Conservation (phyloP, 192 early-diverging fungal genomes). For the Coemansia sp. region DNA sequence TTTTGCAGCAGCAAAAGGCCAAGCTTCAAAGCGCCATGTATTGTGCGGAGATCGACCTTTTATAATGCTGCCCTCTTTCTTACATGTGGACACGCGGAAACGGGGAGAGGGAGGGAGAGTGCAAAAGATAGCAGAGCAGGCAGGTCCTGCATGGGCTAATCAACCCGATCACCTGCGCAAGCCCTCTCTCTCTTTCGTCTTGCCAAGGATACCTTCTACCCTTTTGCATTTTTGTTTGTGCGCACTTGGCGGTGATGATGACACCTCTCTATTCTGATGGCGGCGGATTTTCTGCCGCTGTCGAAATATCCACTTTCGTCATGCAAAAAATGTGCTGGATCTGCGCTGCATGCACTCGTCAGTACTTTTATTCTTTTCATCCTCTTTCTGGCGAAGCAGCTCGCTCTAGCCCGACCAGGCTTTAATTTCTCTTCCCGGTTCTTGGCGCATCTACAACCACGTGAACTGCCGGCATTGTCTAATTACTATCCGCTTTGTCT, state of each 20-base stretch:
- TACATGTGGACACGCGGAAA: not conserved
- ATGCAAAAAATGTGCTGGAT: slow-evolving; percentile 5
- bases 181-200: not conserved
- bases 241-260: too few species aligned
- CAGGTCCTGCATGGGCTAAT: not conserved
- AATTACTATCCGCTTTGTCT: not conserved
- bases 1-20: not conserved
- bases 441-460: slow-evolving; percentile 1
- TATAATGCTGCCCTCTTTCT: not conserved
- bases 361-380: not conserved
- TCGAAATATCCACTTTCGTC: slow-evolving; percentile 3
- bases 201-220: too few species aligned
- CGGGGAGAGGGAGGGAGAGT: not conserved
- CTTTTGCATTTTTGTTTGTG: too few species aligned
- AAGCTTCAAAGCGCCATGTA: not conserved
- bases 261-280: too few species aligned
- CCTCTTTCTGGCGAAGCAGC: not conserved
- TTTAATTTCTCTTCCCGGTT: not conserved
- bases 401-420: not conserved
- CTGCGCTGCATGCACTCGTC: slow-evolving; percentile 8
- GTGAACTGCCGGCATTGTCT: not conserved
- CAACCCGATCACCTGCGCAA: slow-evolving; percentile 1
- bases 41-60: not conserved
- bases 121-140: not conserved
- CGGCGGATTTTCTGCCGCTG: slow-evolving; percentile 3